Evolutionary conservation across 164 flowering plant genomes (phyloP), one percentile per base, ranked within the genome.

Genomic region (Chimonanthus salicifolius): DNA sequence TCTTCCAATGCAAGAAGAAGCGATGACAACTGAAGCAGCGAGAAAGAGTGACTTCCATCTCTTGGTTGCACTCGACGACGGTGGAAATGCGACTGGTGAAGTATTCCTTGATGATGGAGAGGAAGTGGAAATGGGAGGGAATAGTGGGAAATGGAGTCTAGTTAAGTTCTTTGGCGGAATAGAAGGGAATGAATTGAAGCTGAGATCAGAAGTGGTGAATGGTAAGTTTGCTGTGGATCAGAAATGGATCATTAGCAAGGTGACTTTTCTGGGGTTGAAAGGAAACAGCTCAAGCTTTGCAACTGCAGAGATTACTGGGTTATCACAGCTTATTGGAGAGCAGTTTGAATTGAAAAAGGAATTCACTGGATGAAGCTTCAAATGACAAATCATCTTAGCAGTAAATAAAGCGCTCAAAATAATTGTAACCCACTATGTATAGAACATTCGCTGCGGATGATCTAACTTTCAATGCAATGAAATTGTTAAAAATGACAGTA

Each of bases 41-140:
- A 78, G 94, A 47, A 75, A 71, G 54, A 88, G 90, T 0, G 80
- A 87, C 15, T 93, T 89, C 72, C 65, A 86, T 63, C 83, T 93
- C 15, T 33, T 91, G 78, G 89, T 91, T 46, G 89, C 77, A 0
- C 67, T 83, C 4, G 80, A 85, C 68, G 58, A 65, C 7, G 67
- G 6, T 3, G 89, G 72, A 8, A 77, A 74, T 5, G 80, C 85
- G 65, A 76, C 74, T 0, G 98, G 98, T 5, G 82, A 89, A 70
- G 82, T 89, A 6, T 93, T 89, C 80, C 75, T 91, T 80, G 98
- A 91, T 74, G 87, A 93, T 67, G 98, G 93, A 7, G 91, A 87
- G 73, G 83, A 79, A 43, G 69, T 87, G 50, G 86, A 86, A 51
- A 86, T 90, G 85, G 92, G 89, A 48, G 84, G 73, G 6, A 73